Percentiles rank a stretch among this genome's conserved stretches.
Evolutionary conservation across 2,329 filamentous ascomycete species (phyloP).

Genomic region (Cadophora sp.): DNA sequence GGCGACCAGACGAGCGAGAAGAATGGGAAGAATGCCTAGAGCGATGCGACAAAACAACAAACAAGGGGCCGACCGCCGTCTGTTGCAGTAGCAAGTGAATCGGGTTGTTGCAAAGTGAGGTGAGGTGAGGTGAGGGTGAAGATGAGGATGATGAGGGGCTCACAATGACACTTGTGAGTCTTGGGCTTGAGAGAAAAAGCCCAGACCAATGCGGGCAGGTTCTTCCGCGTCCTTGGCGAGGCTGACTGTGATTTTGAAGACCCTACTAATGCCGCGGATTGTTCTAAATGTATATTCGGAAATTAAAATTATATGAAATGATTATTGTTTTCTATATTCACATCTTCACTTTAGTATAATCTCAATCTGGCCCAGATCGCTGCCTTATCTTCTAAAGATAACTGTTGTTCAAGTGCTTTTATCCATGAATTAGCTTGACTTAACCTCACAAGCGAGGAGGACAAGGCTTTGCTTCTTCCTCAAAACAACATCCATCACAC

Average conservation of each 20-base stretch:
- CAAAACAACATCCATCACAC: not conserved
- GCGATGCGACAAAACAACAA: constrained; percentile 6
- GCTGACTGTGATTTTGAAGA: not conserved
- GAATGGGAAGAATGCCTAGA: constrained; percentile 6
- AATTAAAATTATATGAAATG: not conserved
- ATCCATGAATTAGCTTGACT: too few species aligned
- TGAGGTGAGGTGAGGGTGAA: not conserved
- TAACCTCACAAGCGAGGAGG: not conserved
- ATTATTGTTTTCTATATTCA: not conserved
- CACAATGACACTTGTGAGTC: constrained; percentile 13
- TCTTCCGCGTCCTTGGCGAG: constrained; percentile 3
- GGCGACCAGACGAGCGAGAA: not conserved
- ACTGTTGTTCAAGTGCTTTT: too few species aligned
- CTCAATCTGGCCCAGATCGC: too few species aligned
- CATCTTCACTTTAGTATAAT: not conserved
- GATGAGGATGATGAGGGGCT: constrained; percentile 4
- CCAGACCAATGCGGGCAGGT: not conserved
- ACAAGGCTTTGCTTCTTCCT: not conserved
- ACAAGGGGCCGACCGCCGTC: constrained; percentile 11
- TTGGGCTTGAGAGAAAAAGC: not conserved
- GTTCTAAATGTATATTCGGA: not conserved
- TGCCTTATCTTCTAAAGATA: not conserved
- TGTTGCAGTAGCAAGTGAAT: constrained; percentile 6
- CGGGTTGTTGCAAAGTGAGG: not conserved
- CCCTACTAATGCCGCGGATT: not conserved